Conservation (phyloP, 495 filamentous ascomycete genomes). For the Pseudomonodictys pantanalensis region DNA sequence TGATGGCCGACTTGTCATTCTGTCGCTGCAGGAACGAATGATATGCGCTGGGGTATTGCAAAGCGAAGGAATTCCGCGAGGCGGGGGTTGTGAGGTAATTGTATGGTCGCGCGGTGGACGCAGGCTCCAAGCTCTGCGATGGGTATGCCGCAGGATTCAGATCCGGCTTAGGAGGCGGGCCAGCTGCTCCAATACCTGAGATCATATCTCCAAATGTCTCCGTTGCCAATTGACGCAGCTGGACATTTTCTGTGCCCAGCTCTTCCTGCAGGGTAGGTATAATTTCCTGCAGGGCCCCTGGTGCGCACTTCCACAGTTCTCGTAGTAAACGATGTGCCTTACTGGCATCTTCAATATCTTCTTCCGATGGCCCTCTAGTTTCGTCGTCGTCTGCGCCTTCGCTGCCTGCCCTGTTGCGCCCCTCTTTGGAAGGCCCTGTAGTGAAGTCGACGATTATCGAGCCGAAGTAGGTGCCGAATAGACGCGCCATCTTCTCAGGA, state of each 20-base stretch:
- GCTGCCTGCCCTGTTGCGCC: slow-evolving; percentile 35
- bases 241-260: slow-evolving; percentile 80
- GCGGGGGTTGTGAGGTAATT: slow-evolving; percentile 72
- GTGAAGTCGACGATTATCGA: slow-evolving; percentile 91
- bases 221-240: slow-evolving; percentile 79
- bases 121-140: slow-evolving; percentile 61
- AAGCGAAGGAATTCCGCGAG: slow-evolving; percentile 78
- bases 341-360: slow-evolving; percentile 79
- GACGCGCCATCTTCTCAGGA: slow-evolving; percentile 87
- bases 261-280: slow-evolving; percentile 93
- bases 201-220: slow-evolving; percentile 94
- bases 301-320: slow-evolving; percentile 91
- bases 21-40: slow-evolving; percentile 76
- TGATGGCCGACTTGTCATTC: slow-evolving; percentile 76
- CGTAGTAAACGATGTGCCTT: slow-evolving; percentile 88
- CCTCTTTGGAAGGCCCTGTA: background rate
- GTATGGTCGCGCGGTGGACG: slow-evolving; percentile 50
- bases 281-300: slow-evolving; percentile 84
- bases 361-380: slow-evolving; percentile 62
- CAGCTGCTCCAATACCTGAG: slow-evolving; percentile 84
- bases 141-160: slow-evolving; percentile 82
- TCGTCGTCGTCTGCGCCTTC: slow-evolving; percentile 70
- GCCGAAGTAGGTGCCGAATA: slow-evolving; percentile 94
- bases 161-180: slow-evolving; percentile 66
- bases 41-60: slow-evolving; percentile 73